Base-by-base conservation (phyloP, 1,284 basidiomycete species). In the Leccinum angustisporum region DNA sequence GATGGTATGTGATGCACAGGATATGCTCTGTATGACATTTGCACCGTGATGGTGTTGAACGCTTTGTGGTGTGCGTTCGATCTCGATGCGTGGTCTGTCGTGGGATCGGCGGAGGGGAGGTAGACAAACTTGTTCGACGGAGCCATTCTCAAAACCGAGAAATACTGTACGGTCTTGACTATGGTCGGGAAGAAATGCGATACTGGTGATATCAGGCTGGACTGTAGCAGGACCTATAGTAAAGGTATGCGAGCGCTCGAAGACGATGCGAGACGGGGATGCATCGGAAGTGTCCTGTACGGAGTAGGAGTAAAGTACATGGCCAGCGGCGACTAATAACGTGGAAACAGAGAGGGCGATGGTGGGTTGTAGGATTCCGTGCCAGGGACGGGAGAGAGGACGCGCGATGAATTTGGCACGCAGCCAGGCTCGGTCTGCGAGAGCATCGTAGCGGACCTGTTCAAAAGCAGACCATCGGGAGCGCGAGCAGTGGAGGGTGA, bases 301-400 rank as follows among this genome's bases (percentile, higher is more conserved):
- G 10, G 63, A 72, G 70, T 89, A 92, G 2, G 83, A 84, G 65
- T 85, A 80, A 30, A 92, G 71, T n/a, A 71, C 72, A 62, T 76
- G 78, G 4, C 87, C 88, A 13, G 87, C 86, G 8, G 84, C 87
- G 36, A 91, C 81, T 51, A 91, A 68, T 0, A 92, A 75, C 11
- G 85, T 78, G 21, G 83, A 83, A 10, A 75, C 62, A 58, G 80
- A 88, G 63, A 86, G 80, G 14, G 86, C 83, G n/a, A 92, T 70
- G 8, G 80, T 67, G 7, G 90, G 86, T 60, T 84, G 85, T 6
- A 82, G 74, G 68, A 83, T 88, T 43, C 77, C 79, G 10, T 68
- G 51, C 90, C 90, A 91, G 16, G 83, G 80, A 38, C 77, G 78
- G n/a, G 85, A 83, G 14, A 92, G 78, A 1, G 90, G 90, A 4